Evolutionary conservation across 441 rosid genomes (phyloP).

Genomic region (Capsella rubella): DNA sequence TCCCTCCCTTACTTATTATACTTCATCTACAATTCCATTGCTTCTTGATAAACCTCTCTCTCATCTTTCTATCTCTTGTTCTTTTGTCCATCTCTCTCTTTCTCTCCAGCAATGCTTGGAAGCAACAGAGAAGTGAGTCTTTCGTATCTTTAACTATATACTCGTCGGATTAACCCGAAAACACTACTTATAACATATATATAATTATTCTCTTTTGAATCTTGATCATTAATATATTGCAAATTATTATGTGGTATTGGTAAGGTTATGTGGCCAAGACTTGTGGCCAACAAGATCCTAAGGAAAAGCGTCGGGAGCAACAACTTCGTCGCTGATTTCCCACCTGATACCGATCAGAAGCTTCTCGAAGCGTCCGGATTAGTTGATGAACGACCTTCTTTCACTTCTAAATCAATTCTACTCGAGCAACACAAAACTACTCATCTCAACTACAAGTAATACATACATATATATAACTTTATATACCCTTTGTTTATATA

Average conservation of each 20-base stretch:
- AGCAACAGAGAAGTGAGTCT: conserved; percentile 56
- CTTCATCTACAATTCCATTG: conserved; percentile 32
- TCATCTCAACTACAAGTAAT: conserved; percentile 61
- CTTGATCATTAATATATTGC: conserved; percentile 8
- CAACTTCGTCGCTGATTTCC: conserved; percentile 82
- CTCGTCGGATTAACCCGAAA: background rate
- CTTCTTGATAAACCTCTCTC: conserved; percentile 11
- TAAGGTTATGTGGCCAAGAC: conserved; percentile 90
- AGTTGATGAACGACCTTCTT: conserved; percentile 42
- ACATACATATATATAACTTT: background rate
- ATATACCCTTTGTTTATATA: background rate
- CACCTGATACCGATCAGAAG: conserved; percentile 41
- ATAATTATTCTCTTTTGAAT: background rate
- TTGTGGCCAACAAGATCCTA: conserved; percentile 77
- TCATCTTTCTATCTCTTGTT: conserved; percentile 6
- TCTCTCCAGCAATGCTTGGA: conserved; percentile 49
- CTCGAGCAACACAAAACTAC: conserved; percentile 43
- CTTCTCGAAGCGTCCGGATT: conserved; percentile 43
- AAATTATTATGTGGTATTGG: background rate
- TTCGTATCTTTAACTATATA: background rate
- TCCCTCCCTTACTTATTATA: conserved; percentile 44
- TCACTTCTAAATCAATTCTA: conserved; percentile 35
- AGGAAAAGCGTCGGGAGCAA: conserved; percentile 69
- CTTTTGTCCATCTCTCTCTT: conserved; percentile 24
- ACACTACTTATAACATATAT: no score